phyloP scores from a whole-genome alignment of 1,284 basidiomycete genomes.

The Acaromyces ingoldii region DNA sequence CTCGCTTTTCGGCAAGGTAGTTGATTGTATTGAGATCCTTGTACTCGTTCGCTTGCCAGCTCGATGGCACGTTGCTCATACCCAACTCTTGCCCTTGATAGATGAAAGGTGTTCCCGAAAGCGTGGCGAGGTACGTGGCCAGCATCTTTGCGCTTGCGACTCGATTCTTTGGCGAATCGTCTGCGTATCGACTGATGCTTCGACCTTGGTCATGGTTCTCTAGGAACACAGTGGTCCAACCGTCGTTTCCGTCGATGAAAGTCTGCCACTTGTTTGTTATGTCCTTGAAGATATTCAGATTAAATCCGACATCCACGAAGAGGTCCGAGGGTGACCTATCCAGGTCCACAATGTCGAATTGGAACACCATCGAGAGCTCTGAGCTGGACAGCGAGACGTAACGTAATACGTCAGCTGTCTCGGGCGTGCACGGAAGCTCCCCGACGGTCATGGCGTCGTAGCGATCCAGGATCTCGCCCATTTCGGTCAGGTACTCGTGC shows the following conservation, averaged over 20 bases:
- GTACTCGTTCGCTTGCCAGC: conserved; percentile 63
- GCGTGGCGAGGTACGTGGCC: conserved; percentile 61
- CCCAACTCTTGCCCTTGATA: conserved; percentile 65
- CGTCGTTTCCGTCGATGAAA: conserved; percentile 30
- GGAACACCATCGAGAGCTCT: conserved; percentile 59
- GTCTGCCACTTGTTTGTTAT: conserved; percentile 62
- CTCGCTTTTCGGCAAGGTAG: conserved; percentile 22
- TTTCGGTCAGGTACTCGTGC: conserved; percentile 65
- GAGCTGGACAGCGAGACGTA: conserved; percentile 63
- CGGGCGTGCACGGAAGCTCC: conserved; percentile 55
- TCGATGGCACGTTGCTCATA: conserved; percentile 63
- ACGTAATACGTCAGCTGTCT: conserved; percentile 57
- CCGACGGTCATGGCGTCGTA: conserved; percentile 64
- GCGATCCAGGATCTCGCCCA: conserved; percentile 56
- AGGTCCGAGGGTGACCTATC: conserved; percentile 37
- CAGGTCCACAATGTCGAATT: conserved; percentile 64
- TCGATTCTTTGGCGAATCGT: conserved; percentile 61
- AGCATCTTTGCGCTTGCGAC: conserved; percentile 62
- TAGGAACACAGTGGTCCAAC: conserved; percentile 30
- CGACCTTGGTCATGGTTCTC: conserved; percentile 64
- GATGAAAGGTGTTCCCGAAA: conserved; percentile 65
- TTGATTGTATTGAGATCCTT: conserved; percentile 32
- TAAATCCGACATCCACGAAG: conserved; percentile 57
- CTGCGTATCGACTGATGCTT: conserved; percentile 62
- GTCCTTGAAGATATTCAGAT: too few species aligned